Base-by-base conservation (phyloP, 1,284 basidiomycete species). In the Crucibulum cyathiforme region DNA sequence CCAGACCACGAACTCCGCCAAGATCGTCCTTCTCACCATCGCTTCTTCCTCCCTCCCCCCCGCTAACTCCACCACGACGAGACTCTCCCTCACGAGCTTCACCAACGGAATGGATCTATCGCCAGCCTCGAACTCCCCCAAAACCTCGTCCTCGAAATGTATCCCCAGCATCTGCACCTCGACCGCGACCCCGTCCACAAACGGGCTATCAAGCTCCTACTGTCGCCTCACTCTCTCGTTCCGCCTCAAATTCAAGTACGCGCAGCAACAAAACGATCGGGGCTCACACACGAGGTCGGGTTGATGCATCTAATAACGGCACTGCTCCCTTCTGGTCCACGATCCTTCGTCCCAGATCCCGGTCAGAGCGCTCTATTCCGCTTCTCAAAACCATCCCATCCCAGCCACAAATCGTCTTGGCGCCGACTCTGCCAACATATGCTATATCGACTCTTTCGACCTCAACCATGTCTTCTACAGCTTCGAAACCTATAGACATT, bases 71-170 rank as follows among this genome's bases (percentile, higher is more conserved):
- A 53, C n/a, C 43, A 51, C 38, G 60, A 57, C 43, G 54, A 55
- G 17, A 55, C 55, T 58, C 64, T 53, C 63, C 65, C 58, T 19
- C 15, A 15, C 24, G 15, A 24, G 15, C 46, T 31, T 10, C 24
- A 10, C 46, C 10, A 10, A 65, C 75, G 17, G 79, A 82, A 66
- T 83, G 82, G 82, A 75, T 83, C 37, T 81, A 82, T 63, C 77
- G 82, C 37, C 76, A 74, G 35, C 80, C 80, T 13, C 80, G 76
- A 64, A 74, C 76, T 2, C 74, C 78, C 7, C 62, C 69, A 8
- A 58, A 60, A 53, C 57, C 70, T 8, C 64, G 66, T 36, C 67
- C 65, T 19, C 64, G 66, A 31, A 43, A 63, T 34, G 56, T 58
- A n/a, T 56, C 46, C 47, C 58, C 50, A 15, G n/a, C 45, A 13